Evolutionary conservation across 2,329 filamentous ascomycete genomes (phyloP), one percentile per base, ranked within the genome.

Genomic region (Trichoderma polysporum): DNA sequence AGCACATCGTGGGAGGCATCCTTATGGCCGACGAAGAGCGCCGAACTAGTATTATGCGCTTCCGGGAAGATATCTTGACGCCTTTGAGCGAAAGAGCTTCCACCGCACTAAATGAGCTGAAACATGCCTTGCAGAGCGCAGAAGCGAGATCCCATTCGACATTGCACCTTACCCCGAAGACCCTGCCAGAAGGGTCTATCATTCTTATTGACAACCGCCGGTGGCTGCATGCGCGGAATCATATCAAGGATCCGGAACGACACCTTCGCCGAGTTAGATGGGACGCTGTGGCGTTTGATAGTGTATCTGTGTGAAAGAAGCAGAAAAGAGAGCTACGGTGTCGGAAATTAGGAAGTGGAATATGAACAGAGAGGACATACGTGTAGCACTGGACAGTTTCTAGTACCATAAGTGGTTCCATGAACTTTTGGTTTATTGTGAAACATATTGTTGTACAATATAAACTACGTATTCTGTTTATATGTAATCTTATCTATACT

Each of bases 251-350:
- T 66, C 73, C 76, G 2, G 69, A 72, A 19, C 74, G 77, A 54
- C 77, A 79, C 45, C 68, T 79, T 5, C 75, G 77, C 4, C 73
- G 77, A 1, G 73, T 79, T 3, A 73, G 77, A 6, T 78, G 77
- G 77, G 76, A 77, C 54, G 76, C 74, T 9, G 47, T 70, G 19
- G 70, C 75, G 3, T 77, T 66, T 35, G 12, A 45, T 12, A 22
- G 29, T 17, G 29, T 6, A 35, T 22, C 25, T 22, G 45, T 31
- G 10, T 39, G 25, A 47, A 9, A 27, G n/a, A 31, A 17, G 13
- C 12, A 5, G n/a, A 47, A 4, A 25, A 45, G 25, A 37, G 45
- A 9, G 15, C 13, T 15, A 10, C n/a, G 13, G 45, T 41, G 9
- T 13, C 25, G 6, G 15, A 31, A 35, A 50, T 50, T 37, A 22